phyloP scores from a whole-genome alignment of 805 yeast genomes.

The Starmerella etchellsii region DNA sequence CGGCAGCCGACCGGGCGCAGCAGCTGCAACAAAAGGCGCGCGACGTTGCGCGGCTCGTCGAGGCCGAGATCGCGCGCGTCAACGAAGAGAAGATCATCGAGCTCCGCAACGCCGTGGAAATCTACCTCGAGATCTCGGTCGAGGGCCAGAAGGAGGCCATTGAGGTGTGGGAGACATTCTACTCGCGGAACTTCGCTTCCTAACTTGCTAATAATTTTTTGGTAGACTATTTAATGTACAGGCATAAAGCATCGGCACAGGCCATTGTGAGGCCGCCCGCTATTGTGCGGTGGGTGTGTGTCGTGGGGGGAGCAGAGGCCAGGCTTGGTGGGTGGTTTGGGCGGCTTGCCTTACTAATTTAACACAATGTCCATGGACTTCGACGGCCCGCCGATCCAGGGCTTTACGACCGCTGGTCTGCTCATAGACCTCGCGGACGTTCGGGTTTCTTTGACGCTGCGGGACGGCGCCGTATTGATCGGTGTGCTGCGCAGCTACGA shows the following conservation, averaged over 20 bases:
- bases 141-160: constrained; percentile 80
- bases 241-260: too few relatives aligned
- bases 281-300: too few relatives aligned
- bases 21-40: constrained; percentile 48
- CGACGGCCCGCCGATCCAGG: constrained; percentile 30
- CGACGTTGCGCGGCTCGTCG: constrained; percentile 52
- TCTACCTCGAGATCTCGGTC: constrained; percentile 76
- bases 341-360: too few relatives aligned
- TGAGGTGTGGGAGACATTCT: constrained; percentile 45
- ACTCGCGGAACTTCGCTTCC: constrained; percentile 25
- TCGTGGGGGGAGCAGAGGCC: too few relatives aligned
- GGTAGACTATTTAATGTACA: too few relatives aligned
- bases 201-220: too few relatives aligned
- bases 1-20: constrained; percentile 40
- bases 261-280: too few relatives aligned
- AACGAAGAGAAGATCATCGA: constrained; percentile 69
- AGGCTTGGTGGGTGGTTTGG: too few relatives aligned
- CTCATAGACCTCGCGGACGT: constrained; percentile 30
- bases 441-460: constrained; percentile 66
- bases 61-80: constrained; percentile 50
- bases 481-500: constrained; percentile 92
- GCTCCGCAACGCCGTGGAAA: constrained; percentile 78
- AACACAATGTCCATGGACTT: too few relatives aligned
- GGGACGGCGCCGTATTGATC: constrained; percentile 79
- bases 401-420: constrained; percentile 34